Evolutionary conservation across 805 yeast species (phyloP), one percentile per base, ranked within the genome.

Genomic region (Teunomyces stri): DNA sequence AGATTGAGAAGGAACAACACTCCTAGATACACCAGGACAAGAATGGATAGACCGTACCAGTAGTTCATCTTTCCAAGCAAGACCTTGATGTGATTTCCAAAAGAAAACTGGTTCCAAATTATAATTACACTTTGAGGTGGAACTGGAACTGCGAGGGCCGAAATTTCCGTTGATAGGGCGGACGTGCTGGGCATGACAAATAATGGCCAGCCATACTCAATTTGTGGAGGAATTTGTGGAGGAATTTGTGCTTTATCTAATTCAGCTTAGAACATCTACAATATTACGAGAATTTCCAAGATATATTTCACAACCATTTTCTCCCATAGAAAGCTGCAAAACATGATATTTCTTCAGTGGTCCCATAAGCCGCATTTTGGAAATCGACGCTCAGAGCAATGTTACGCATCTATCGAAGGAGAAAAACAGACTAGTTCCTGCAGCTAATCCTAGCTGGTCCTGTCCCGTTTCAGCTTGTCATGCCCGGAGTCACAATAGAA

Each of bases 1-100:
- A 42, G 37, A 43, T 69, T 69, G 10, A 68, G 21, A 6, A 54
- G 18, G 4, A 53, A 22, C 4, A 66, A 50, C 12, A 45, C 7
- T 12, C 47, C 57, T 9, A 58, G 40, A 41, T 66, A 66, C 10
- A 52, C 40, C 13, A 44, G 9, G 15, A 42, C 49, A 15, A 53
- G 40, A 11, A 11, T 20, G 42, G 40, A 21, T 12, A 37, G 16
- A 20, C 12, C n/a, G 40, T 37, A 28, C 44, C 12, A 21, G 28
- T 37, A 37, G 25, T 22, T 37, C 40, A 37, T 37, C 25, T 21
- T 37, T 27, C 29, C n/a, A 21, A 21, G 22, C 27, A 13, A 12
- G 15, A 20, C 27, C 25, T 18, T 13, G 12, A 20, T 6, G 10
- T 16, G 13, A 18, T 36, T 36, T 11, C 13, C 28, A 13, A 6